Conservation (phyloP, 2,329 filamentous ascomycete genomes). For the Hypoxylon sp. region DNA sequence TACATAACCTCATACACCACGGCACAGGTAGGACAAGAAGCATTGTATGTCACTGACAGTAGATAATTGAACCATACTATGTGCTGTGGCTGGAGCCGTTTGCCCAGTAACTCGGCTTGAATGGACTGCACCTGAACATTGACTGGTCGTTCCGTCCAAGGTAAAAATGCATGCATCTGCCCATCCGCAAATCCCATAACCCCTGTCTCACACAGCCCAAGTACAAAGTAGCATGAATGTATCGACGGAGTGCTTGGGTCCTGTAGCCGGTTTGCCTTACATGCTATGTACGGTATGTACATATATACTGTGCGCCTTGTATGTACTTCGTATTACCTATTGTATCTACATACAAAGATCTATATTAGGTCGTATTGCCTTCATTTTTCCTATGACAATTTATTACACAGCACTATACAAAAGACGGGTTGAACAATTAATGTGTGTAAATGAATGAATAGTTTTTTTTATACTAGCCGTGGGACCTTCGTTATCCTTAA, state of each 20-base stretch:
- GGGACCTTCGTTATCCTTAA: constrained; percentile 5
- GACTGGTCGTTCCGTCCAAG: constrained; percentile 43
- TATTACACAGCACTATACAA: constrained; percentile 1
- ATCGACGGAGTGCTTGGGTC: constrained; percentile 27
- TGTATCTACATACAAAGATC: constrained; percentile 10
- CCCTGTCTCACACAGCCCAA: constrained; percentile 48
- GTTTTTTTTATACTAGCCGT: neutral
- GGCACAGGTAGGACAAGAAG: constrained; percentile 16
- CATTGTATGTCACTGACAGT: constrained; percentile 1
- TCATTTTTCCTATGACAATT: constrained; percentile 22
- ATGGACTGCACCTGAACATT: constrained; percentile 24
- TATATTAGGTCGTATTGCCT: constrained; percentile 9
- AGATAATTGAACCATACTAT: constrained; percentile 14
- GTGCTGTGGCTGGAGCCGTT: constrained; percentile 9
- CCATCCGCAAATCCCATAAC: constrained; percentile 48
- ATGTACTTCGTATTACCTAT: constrained; percentile 11
- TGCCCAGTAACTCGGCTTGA: constrained; percentile 26
- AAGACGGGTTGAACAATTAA: neutral
- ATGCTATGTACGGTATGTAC: neutral
- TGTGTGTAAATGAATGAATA: neutral
- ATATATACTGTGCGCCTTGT: constrained; percentile 9
- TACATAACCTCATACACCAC: neutral
- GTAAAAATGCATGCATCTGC: constrained; percentile 50
- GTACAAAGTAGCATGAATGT: constrained; percentile 34
- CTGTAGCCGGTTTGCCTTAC: constrained; percentile 24